Evolutionary conservation across 129 eudicot species (phyloP).

Genomic region (Pittosporum tobira): DNA sequence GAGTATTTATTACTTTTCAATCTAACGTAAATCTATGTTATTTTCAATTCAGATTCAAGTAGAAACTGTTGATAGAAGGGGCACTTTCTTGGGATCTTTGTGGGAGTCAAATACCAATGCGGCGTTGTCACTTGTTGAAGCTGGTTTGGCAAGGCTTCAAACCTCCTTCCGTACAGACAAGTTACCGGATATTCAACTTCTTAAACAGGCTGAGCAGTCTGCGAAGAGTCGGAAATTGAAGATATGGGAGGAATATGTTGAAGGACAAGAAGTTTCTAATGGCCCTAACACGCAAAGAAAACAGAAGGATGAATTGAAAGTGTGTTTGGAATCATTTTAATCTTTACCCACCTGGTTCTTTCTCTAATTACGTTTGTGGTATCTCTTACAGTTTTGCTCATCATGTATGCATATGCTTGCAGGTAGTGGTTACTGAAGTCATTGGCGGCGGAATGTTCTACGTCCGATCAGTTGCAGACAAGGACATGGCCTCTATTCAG

Average conservation of each 20-base stretch:
- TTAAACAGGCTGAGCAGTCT: constrained; percentile 80
- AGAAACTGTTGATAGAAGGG: constrained; percentile 97
- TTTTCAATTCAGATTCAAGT: constrained; percentile 64
- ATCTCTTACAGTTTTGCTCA: no score
- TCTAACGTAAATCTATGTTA: no score
- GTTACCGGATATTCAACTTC: constrained; percentile 77
- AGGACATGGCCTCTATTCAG: constrained; percentile 63
- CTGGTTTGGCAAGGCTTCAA: constrained; percentile 91
- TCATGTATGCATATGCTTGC: constrained; percentile 9
- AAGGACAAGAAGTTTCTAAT: constrained; percentile 89
- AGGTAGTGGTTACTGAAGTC: constrained; percentile 88
- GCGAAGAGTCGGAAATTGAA: constrained; percentile 82
- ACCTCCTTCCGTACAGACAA: constrained; percentile 71
- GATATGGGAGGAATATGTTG: constrained; percentile 95
- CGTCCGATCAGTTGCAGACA: constrained; percentile 75
- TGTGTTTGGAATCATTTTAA: constrained; percentile 25
- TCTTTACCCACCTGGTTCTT: neutral
- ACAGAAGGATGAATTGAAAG: constrained; percentile 85
- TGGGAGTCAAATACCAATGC: constrained; percentile 82
- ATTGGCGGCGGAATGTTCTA: constrained; percentile 86
- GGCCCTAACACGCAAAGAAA: constrained; percentile 52
- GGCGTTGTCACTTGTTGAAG: constrained; percentile 60
- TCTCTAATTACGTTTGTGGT: neutral
- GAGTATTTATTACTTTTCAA: no score
- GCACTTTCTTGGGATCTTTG: constrained; percentile 85